Conservation (phyloP, 2,329 filamentous ascomycete species). For the Cercospora sp. region DNA sequence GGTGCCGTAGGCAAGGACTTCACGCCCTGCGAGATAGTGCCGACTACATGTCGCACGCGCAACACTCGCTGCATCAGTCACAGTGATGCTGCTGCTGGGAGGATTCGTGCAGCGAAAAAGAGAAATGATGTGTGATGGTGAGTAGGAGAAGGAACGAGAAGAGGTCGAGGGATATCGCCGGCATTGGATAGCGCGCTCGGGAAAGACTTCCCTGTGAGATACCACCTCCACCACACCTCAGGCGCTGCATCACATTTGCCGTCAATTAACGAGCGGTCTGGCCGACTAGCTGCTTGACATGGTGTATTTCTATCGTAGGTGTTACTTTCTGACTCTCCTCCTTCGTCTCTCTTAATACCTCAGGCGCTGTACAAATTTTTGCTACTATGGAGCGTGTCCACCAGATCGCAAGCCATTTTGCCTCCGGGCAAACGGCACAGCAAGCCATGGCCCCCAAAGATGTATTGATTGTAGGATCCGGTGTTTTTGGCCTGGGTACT, state of each 20-base stretch:
- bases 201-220: constrained; percentile 4
- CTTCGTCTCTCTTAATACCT: not conserved
- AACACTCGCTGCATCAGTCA: constrained; percentile 27
- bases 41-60: constrained; percentile 29
- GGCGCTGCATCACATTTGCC: not conserved
- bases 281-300: not conserved
- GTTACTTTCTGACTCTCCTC: not conserved
- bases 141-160: not conserved
- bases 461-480: constrained; percentile 53
- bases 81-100: not conserved
- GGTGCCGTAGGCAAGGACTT: not conserved
- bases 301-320: constrained; percentile 4
- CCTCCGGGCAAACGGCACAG: constrained; percentile 11
- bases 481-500: constrained; percentile 62
- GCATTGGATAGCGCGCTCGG: constrained; percentile 9
- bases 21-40: constrained; percentile 13
- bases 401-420: constrained; percentile 17
- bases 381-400: constrained; percentile 15
- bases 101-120: not conserved
- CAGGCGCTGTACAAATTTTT: not conserved
- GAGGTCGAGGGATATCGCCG: not conserved
- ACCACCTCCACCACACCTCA: not conserved
- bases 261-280: not conserved
- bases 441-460: constrained; percentile 40
- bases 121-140: not conserved